Conservation (phyloP, 169 alveolate genomes). For the Plasmodium fragile region DNA sequence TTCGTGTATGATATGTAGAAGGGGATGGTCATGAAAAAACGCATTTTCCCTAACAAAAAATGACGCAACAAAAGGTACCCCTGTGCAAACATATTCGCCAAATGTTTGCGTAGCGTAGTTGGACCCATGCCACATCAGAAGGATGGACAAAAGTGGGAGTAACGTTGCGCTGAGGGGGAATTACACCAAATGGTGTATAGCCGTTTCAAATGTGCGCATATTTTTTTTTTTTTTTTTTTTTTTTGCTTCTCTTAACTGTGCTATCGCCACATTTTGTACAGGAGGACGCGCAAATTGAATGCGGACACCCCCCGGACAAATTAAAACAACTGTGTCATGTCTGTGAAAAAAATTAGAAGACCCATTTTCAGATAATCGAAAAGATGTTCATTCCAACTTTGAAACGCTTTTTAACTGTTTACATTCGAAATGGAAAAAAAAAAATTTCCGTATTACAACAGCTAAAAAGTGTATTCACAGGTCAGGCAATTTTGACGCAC, state of each 20-base stretch:
- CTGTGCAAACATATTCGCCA: not conserved
- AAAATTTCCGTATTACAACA: not conserved
- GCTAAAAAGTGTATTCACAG: conserved; percentile 25
- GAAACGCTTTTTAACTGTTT: not conserved
- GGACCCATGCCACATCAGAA: not conserved
- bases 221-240: too few species aligned
- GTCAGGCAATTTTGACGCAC: conserved; percentile 5
- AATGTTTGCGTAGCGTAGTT: not conserved
- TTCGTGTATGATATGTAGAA: not conserved
- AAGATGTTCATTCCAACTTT: not conserved
- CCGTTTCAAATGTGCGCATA: not conserved
- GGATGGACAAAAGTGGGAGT: not conserved
- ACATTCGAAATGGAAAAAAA: not conserved
- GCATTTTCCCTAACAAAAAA: not conserved
- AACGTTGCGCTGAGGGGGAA: not conserved
- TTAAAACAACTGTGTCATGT: not conserved
- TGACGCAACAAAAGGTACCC: not conserved
- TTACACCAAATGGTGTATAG: not conserved
- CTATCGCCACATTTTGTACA: not conserved
- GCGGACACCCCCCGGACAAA: not conserved
- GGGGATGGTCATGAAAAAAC: not conserved
- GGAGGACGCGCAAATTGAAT: not conserved
- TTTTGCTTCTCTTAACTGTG: not conserved
- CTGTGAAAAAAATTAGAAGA: not conserved
- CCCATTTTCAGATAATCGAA: not conserved